phyloP scores from a whole-genome alignment of 306 rosid genomes.

The Crotalaria pallida region DNA sequence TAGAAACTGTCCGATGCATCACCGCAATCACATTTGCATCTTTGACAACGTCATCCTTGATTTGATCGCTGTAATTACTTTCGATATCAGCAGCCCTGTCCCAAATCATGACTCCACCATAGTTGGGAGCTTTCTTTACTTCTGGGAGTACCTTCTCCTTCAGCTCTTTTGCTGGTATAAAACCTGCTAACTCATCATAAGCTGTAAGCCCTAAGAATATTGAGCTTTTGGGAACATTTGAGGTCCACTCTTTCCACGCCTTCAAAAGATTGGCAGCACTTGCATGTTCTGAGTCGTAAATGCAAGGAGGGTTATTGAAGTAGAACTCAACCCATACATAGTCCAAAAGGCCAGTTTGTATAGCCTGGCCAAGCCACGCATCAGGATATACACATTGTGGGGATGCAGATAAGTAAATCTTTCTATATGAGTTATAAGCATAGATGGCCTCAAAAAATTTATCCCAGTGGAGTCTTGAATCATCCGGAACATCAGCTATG shows the following conservation, averaged over 20 bases:
- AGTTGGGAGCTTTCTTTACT: constrained; percentile 25
- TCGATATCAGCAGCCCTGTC: not conserved
- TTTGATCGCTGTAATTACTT: not conserved
- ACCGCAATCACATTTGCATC: too few relatives aligned
- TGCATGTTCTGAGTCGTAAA: constrained; percentile 21
- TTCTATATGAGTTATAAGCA: too few relatives aligned
- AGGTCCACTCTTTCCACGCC: constrained; percentile 30
- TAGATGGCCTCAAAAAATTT: too few relatives aligned
- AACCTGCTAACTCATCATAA: constrained; percentile 20
- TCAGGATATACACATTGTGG: too few relatives aligned
- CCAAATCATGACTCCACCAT: constrained; percentile 53
- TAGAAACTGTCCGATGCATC: too few relatives aligned
- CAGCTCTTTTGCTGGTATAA: constrained; percentile 24
- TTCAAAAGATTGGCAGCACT: not conserved
- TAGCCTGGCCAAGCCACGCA: too few relatives aligned
- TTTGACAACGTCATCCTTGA: not conserved
- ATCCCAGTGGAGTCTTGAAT: too few relatives aligned
- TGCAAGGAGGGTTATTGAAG: constrained; percentile 10
- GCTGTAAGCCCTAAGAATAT: constrained; percentile 46
- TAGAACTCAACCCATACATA: constrained; percentile 31
- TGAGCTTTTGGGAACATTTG: not conserved
- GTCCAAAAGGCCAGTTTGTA: constrained; percentile 34
- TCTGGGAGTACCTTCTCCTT: constrained; percentile 36
- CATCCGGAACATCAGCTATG: too few relatives aligned
- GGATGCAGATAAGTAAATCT: too few relatives aligned